A percentile compares a stretch with the other conserved stretches of the same genome.
Evolutionary conservation across 192 early-diverging fungal species (phyloP).

Genomic region (Coemansia sp.): DNA sequence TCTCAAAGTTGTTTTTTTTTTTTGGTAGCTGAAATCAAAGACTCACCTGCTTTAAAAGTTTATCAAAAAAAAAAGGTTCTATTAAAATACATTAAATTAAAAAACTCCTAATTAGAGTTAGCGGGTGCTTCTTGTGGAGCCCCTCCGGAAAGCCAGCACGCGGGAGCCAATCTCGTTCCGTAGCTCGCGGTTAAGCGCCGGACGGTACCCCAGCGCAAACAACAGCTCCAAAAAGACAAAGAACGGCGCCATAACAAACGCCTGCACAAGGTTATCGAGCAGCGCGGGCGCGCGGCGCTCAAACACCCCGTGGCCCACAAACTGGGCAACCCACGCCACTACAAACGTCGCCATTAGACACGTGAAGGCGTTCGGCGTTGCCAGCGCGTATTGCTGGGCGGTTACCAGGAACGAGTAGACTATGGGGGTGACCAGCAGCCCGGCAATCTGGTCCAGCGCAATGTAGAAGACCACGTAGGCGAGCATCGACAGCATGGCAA

Average conservation of each 20-base stretch:
- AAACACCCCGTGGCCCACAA: conserved; percentile 83
- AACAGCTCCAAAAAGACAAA: conserved; percentile 89
- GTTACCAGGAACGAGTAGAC: conserved; percentile 61
- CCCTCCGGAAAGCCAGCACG: conserved; percentile 35
- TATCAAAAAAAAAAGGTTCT: too few species aligned
- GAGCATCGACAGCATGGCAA: conserved; percentile 56
- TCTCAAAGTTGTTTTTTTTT: too few species aligned
- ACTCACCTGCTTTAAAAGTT: too few species aligned
- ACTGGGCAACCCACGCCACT: conserved; percentile 82
- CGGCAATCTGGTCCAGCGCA: conserved; percentile 61
- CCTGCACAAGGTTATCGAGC: conserved; percentile 83
- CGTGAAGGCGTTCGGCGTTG: conserved; percentile 52
- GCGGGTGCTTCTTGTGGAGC: background rate
- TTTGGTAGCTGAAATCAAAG: too few species aligned
- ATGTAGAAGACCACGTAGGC: conserved; percentile 75
- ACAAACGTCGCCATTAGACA: conserved; percentile 65
- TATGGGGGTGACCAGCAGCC: conserved; percentile 58
- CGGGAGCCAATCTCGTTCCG: conserved; percentile 45
- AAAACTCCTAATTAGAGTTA: background rate
- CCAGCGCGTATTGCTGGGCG: conserved; percentile 61
- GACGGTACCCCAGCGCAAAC: conserved; percentile 80
- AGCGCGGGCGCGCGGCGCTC: conserved; percentile 88
- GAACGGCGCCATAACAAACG: conserved; percentile 89
- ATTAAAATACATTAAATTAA: too few species aligned
- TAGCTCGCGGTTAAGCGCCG: conserved; percentile 62